phyloP scores from a whole-genome alignment of 192 early-diverging fungal genomes.

The Coemansia furcata region DNA sequence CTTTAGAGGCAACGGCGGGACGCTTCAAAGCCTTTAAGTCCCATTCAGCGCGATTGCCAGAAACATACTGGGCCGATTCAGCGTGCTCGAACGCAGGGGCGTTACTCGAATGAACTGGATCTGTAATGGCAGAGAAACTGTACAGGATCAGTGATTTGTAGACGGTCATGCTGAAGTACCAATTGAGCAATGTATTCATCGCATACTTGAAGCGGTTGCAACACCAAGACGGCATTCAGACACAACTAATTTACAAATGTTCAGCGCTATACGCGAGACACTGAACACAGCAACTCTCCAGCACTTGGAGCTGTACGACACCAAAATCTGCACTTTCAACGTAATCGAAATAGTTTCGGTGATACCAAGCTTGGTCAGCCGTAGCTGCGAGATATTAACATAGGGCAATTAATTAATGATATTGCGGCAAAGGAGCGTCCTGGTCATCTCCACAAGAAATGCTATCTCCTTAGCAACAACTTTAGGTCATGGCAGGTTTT shows the following conservation, averaged over 20 bases:
- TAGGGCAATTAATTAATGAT: not conserved
- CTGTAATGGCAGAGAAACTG: not conserved
- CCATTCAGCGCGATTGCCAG: not conserved
- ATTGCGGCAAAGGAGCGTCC: not conserved
- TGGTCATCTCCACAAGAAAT: not conserved
- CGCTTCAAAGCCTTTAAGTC: not conserved
- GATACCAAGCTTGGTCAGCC: too few species aligned
- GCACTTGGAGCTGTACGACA: too few species aligned
- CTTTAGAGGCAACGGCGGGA: not conserved
- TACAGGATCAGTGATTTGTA: not conserved
- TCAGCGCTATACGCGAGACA: too few species aligned
- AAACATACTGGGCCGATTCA: not conserved
- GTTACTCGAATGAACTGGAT: not conserved
- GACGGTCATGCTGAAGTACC: too few species aligned
- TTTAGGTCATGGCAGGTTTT: not conserved
- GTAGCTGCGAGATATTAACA: too few species aligned
- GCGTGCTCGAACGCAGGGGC: not conserved
- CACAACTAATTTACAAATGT: too few species aligned
- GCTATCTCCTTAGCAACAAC: not conserved
- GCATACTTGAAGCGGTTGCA: too few species aligned
- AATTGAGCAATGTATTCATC: too few species aligned
- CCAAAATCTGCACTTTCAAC: too few species aligned
- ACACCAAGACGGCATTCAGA: too few species aligned
- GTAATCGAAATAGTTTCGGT: too few species aligned
- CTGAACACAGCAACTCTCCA: too few species aligned